These are phyloP conservation scores for Chlamydomonas eustigma DNA, from an alignment of 139 green algal genomes.

Conservation along the genomic window DNA sequence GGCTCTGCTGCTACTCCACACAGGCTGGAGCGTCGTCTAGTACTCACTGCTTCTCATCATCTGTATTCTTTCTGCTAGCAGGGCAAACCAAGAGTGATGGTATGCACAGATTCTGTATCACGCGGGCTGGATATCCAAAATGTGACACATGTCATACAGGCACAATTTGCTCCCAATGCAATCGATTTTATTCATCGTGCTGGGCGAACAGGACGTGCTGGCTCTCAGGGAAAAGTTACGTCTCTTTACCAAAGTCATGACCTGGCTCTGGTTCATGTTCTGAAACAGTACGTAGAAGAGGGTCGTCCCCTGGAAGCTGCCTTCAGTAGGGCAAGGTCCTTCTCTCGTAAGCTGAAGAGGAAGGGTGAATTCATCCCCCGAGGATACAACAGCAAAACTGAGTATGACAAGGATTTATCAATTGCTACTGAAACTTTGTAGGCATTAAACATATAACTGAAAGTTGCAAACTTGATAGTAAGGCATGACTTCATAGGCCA, in stretches of 20 bases:
- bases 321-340: conserved; percentile 90
- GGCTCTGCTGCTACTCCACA: no score
- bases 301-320: conserved; percentile 76
- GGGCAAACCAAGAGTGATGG: conserved; percentile 42
- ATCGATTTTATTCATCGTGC: conserved; percentile 95
- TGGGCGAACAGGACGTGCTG: conserved; percentile 75
- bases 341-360: conserved; percentile 83
- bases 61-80: no score
- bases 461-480: no score
- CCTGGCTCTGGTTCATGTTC: conserved; percentile 7
- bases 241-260: conserved; percentile 44
- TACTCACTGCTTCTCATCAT: no score
- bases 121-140: conserved; percentile 83
- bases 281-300: conserved; percentile 51
- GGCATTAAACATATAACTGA: no score
- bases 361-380: conserved; percentile 73
- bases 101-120: conserved; percentile 90
- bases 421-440: no score
- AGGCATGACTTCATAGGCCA: no score
- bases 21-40: no score
- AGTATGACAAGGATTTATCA: no score
- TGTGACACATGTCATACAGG: conserved; percentile 78
- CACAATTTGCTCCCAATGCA: conserved; percentile 86
- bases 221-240: conserved; percentile 71
- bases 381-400: no score